These are phyloP conservation scores for Blastocystis sp. DNA, from an alignment of 352 stramenopile species.

Conservation along the genomic window DNA sequence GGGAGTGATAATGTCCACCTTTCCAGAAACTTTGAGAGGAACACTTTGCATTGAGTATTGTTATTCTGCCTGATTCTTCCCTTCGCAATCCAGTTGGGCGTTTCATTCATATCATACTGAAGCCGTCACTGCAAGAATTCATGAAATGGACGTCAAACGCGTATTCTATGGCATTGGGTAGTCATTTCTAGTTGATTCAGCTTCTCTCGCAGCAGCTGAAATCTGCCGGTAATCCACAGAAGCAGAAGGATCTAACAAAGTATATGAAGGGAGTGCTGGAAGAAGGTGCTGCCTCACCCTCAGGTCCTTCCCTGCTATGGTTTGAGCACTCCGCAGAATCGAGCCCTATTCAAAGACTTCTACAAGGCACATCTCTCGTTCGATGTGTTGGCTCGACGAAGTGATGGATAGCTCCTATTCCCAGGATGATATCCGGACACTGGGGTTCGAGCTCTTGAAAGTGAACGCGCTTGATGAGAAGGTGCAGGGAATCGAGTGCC, in stretches of 20 bases:
- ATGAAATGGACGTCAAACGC: background rate
- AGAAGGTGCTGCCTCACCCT: background rate
- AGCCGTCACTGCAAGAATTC: too few species aligned
- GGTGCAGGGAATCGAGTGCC: slow-evolving; percentile 39
- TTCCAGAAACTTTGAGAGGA: slow-evolving; percentile 28
- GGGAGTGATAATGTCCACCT: slow-evolving; percentile 24
- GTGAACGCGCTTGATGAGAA: slow-evolving; percentile 26
- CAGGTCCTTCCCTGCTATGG: slow-evolving; percentile 53
- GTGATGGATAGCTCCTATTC: slow-evolving; percentile 8
- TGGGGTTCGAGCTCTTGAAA: slow-evolving; percentile 29
- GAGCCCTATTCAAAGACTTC: slow-evolving; percentile 29
- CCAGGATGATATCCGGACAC: background rate
- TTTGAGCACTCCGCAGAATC: slow-evolving; percentile 4
- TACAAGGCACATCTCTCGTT: slow-evolving; percentile 41
- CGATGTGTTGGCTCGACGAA: background rate
- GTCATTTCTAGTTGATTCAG: slow-evolving; percentile 13
- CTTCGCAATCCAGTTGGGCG: background rate
- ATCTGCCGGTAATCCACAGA: background rate
- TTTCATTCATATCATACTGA: background rate
- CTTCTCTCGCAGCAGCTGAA: slow-evolving; percentile 2
- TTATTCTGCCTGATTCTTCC: background rate
- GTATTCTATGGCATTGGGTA: background rate
- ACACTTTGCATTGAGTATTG: slow-evolving; percentile 25
- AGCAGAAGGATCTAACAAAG: background rate
- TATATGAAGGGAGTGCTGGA: slow-evolving; percentile 22